These are phyloP conservation scores for Cocos nucifera DNA, from an alignment of 176 grass and related monocot genomes.

Conservation along the genomic window DNA sequence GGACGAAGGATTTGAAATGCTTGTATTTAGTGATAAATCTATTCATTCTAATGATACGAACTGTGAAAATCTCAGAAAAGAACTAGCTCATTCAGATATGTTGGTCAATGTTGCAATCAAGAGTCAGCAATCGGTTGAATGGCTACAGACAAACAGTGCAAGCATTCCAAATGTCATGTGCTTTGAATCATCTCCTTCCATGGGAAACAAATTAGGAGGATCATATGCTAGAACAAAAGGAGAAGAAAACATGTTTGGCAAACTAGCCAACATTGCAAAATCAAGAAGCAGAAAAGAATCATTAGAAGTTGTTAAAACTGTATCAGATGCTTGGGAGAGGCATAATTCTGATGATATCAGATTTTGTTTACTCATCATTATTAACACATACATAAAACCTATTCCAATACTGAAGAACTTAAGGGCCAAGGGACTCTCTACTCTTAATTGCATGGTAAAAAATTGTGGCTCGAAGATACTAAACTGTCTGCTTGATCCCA, in stretches of 20 bases:
- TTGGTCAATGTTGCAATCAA: conserved; percentile 66
- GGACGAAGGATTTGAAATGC: conserved; percentile 78
- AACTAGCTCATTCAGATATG: conserved; percentile 48
- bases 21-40: conserved; percentile 53
- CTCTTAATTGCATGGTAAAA: conserved; percentile 71
- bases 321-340: conserved; percentile 84
- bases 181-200: conserved; percentile 64
- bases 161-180: conserved; percentile 64
- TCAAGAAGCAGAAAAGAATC: conserved; percentile 32
- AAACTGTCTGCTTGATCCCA: conserved; percentile 81
- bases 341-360: conserved; percentile 96
- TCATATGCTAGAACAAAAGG: conserved; percentile 31
- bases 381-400: conserved; percentile 77
- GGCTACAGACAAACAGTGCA: conserved; percentile 44
- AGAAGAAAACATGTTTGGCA: conserved; percentile 48
- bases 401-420: conserved; percentile 63
- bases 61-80: conserved; percentile 27
- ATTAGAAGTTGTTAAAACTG: conserved; percentile 47
- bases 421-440: conserved; percentile 80
- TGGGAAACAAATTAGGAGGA: conserved; percentile 74
- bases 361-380: conserved; percentile 70
- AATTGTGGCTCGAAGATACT: conserved; percentile 80
- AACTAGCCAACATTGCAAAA: conserved; percentile 33
- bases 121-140: conserved; percentile 34
- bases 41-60: conserved; percentile 10